Evolutionary conservation across 2,329 filamentous ascomycete species (phyloP), one percentile per base, ranked within the genome.

Genomic region (Colletotrichum tabaci): DNA sequence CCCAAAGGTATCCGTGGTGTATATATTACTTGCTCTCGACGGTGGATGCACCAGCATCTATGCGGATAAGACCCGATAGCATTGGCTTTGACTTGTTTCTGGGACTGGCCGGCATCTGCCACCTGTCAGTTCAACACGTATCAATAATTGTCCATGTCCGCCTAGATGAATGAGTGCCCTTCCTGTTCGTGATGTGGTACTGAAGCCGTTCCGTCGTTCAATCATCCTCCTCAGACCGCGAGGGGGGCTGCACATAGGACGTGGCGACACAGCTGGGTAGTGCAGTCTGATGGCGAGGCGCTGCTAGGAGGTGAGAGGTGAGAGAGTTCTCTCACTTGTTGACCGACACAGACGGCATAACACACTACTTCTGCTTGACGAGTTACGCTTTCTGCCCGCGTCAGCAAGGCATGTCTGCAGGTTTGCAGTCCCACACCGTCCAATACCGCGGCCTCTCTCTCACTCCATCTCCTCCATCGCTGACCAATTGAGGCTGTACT

Each of bases 361-460:
- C 30, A 26, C 46, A 53, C 61, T 62, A 15, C 38, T 21, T 16
- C 38, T 58, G 68, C 68, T 62, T 47, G 46, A 65, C 42, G 38
- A 66, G 18, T 69, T 66, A 60, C 55, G 66, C 57, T 68, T 53
- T 47, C 57, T 62, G 26, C 65, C 65, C 38, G 47, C 65, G 30
- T 67, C 57, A 50, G 57, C 64, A 68, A 56, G 64, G 64, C 63
- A 71, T 61, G 47, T 52, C 57, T 67, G 56, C 64, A 67, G 52
- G 44, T 61, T 35, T 56, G 55, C 42, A 15, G 40, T 57, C 49
- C 56, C 67, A 42, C 64, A 55, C 26, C 62, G 18, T 61, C 63
- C 63, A 55, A 57, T 64, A 18, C 63, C 38, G 47, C 18, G 26
- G 15, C 61, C 66, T 64, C 50, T 53, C 30, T 55, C 53, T 46